Evolutionary conservation across 345 rosid species (phyloP).

Genomic region (Gossypium rotundifolium): DNA sequence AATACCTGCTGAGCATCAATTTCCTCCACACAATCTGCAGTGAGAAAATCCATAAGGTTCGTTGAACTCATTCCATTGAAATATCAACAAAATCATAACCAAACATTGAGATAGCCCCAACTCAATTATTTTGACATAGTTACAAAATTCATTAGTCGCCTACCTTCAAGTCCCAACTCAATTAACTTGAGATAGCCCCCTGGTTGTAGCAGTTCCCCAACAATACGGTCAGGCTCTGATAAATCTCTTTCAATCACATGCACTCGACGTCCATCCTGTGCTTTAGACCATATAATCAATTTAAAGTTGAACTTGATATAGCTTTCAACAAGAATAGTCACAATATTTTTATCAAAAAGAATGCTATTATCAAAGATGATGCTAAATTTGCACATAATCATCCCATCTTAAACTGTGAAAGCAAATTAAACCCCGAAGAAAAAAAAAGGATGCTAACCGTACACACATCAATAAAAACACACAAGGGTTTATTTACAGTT

Average conservation of each 20-base stretch:
- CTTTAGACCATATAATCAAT: constrained; percentile 7
- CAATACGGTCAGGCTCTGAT: constrained; percentile 66
- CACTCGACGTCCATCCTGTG: constrained; percentile 67
- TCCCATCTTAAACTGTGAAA: background rate
- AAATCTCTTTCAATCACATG: constrained; percentile 67
- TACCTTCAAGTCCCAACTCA: constrained; percentile 71
- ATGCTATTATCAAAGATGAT: background rate
- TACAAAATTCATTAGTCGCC: background rate
- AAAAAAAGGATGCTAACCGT: background rate
- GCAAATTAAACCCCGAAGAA: background rate
- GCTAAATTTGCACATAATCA: background rate
- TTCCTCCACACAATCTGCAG: constrained; percentile 48
- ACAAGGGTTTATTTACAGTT: too few species aligned
- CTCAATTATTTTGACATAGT: background rate
- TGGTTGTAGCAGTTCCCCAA: constrained; percentile 71
- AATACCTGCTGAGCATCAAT: background rate
- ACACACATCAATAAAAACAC: background rate
- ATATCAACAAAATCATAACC: background rate
- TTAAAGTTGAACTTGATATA: background rate
- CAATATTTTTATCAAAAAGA: background rate
- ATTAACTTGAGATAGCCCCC: constrained; percentile 71
- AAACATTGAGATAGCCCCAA: background rate
- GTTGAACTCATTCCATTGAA: background rate
- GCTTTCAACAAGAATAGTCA: background rate
- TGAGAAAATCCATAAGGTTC: background rate